Evolutionary conservation across 2,329 filamentous ascomycete species (phyloP).

Genomic region (Grosmannia huntii): DNA sequence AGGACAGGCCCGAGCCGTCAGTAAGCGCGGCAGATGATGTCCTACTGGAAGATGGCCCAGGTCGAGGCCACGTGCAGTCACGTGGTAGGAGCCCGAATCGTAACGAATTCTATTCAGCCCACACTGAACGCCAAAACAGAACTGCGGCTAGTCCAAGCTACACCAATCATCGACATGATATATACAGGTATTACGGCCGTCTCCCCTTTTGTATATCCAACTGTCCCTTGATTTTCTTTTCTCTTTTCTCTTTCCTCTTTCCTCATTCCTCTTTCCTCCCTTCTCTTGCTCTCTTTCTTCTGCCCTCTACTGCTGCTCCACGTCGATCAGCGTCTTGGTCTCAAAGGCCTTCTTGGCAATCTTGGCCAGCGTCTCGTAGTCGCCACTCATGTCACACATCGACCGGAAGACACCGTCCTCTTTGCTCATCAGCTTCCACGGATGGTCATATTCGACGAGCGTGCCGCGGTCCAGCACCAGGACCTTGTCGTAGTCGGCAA

Average conservation of each 20-base stretch:
- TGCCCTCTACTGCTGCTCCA: neutral
- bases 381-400: conserved; percentile 55
- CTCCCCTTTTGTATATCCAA: neutral
- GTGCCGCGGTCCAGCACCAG: conserved; percentile 81
- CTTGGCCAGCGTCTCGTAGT: conserved; percentile 36
- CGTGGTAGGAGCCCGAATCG: neutral
- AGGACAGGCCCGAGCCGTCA: neutral
- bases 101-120: neutral
- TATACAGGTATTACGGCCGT: neutral
- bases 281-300: neutral
- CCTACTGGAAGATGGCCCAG: neutral
- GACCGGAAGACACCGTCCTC: conserved; percentile 49
- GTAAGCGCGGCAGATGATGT: neutral
- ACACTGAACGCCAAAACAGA: neutral
- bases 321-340: conserved; percentile 14
- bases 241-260: too few species aligned
- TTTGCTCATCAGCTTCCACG: conserved; percentile 65
- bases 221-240: too few species aligned
- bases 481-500: conserved; percentile 97
- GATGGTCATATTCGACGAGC: conserved; percentile 84
- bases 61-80: neutral
- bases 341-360: conserved; percentile 41
- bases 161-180: neutral
- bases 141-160: neutral
- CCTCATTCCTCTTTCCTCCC: neutral